Base-by-base conservation (phyloP, 345 rosid genomes). In the Geranium brycei region DNA sequence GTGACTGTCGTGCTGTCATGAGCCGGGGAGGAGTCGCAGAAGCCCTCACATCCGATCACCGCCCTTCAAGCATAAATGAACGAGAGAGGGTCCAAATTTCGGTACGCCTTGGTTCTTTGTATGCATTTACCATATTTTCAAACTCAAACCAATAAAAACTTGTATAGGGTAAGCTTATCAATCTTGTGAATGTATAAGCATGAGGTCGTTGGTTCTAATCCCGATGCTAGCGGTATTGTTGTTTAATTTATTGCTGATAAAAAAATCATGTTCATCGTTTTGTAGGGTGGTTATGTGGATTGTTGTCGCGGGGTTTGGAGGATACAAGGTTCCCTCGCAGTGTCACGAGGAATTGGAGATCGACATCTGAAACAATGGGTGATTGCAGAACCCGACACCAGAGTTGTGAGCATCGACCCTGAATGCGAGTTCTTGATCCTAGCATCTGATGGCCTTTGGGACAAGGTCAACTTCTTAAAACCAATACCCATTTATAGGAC, bases 381-480 rank as follows among this genome's bases (percentile, higher is more conserved):
- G 38, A 85, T 69, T 30, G 85, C 96, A 0, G 91, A 85, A 66
- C 96, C 96, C 5, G 98, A 89, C 63, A 85, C 95, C 0, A 81
- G 72, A 70, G 63, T 76, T 0, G 3, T 85, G 17, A 68, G 51
- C 19, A 75, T 91, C 16, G 64, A 80, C 19, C 67, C 72, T 2
- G 83, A 81, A 3, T 82, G 83, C 59, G 98, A 91, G 79, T 91
- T 91, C 81, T 73, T 89, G 73, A 80, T 91, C 75, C 74, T 91
- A 63, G 98, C 98, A 28, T 87, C 96, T 0, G 96, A 89, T 57
- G 96, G 98, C 8, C 72, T 91, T 38, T 91, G 96, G 98, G 92
- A 91, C 58, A 91, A 85, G 81, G 91, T 86, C 69, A 58, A 32
- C 17, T 59, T 31, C 41, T 53, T 5, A 41, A 51, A 16, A 58